A percentile compares a stretch with the other conserved stretches of the same genome.
phyloP scores from a whole-genome alignment of 441 rosid species.

The Eutrema salsugineum region DNA sequence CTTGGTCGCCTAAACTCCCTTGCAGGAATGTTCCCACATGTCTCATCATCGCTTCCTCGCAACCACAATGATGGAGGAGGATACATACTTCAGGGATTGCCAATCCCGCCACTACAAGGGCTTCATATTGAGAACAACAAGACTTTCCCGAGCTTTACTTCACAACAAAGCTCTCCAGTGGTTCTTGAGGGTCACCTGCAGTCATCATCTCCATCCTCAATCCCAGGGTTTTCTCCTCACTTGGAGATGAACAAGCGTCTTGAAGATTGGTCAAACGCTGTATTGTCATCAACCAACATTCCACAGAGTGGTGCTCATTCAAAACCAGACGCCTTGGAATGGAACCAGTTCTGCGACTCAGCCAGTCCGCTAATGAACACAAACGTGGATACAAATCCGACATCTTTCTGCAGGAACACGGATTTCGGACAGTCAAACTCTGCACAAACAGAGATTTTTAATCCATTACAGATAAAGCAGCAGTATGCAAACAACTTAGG shows the following conservation, averaged over 20 bases:
- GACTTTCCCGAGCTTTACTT: conserved; percentile 38
- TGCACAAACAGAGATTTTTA: conserved; percentile 32
- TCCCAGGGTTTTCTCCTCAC: conserved; percentile 41
- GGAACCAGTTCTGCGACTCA: conserved; percentile 33
- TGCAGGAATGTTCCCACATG: conserved; percentile 42
- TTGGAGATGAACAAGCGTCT: conserved; percentile 35
- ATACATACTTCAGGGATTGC: conserved; percentile 67
- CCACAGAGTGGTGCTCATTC: conserved; percentile 5
- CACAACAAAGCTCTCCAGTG: conserved; percentile 42
- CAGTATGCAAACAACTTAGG: conserved; percentile 28
- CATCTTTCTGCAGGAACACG: conserved; percentile 32
- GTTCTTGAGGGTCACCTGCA: conserved; percentile 1
- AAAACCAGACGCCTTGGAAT: conserved; percentile 16
- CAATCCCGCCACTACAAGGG: conserved; percentile 51
- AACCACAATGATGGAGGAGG: conserved; percentile 38
- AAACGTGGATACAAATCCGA: conserved; percentile 29
- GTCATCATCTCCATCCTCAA: conserved; percentile 25
- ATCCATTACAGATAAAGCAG: conserved; percentile 36
- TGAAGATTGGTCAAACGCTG: conserved; percentile 49
- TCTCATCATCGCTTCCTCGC: conserved; percentile 28
- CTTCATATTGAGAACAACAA: conserved; percentile 37
- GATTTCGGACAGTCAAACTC: conserved; percentile 37
- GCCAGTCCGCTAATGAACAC: conserved; percentile 12
- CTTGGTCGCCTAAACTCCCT: conserved; percentile 63
- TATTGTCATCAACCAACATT: conserved; percentile 36